Percentiles rank a stretch among this genome's conserved stretches.
These are phyloP conservation scores for Naganishia vaughanmartiniae DNA, from an alignment of 768 basidiomycete genomes.

Conservation along the genomic window DNA sequence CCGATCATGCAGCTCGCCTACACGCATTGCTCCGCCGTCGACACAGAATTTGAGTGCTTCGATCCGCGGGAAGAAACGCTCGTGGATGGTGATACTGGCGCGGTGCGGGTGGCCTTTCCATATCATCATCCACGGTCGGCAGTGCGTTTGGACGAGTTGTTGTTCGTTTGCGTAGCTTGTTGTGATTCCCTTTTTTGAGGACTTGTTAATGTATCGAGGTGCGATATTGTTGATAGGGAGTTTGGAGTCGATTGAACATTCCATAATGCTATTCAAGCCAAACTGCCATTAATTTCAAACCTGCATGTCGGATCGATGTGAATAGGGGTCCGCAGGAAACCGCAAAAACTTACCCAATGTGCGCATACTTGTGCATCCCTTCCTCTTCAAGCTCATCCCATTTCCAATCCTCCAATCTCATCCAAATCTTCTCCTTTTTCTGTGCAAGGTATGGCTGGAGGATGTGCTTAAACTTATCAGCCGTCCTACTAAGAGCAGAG, in stretches of 20 bases:
- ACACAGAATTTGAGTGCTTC: slow-evolving; percentile 2
- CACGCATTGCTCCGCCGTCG: not conserved
- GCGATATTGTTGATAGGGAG: slow-evolving; percentile 4
- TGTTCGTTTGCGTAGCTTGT: not conserved
- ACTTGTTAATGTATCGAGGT: not conserved
- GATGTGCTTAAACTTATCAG: not conserved
- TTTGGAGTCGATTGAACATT: not conserved
- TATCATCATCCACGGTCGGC: slow-evolving; percentile 15
- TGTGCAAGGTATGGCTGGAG: slow-evolving; percentile 4
- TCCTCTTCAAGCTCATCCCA: slow-evolving; percentile 2
- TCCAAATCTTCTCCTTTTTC: slow-evolving; percentile 12
- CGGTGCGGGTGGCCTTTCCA: slow-evolving; percentile 14
- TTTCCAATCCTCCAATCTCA: slow-evolving; percentile 9
- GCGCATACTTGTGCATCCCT: not conserved
- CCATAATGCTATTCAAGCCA: not conserved
- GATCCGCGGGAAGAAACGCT: slow-evolving; percentile 15
- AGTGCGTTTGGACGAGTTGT: not conserved
- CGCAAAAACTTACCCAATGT: slow-evolving; percentile 1
- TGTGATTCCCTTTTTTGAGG: not conserved
- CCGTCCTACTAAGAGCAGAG: not conserved
- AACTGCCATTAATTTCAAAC: not conserved
- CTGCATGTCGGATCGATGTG: not conserved
- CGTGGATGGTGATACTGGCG: slow-evolving; percentile 9
- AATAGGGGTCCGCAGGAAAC: not conserved
- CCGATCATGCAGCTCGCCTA: not conserved